phyloP scores from a whole-genome alignment of 2,329 filamentous ascomycete genomes.

The Cyphellophora europaea region DNA sequence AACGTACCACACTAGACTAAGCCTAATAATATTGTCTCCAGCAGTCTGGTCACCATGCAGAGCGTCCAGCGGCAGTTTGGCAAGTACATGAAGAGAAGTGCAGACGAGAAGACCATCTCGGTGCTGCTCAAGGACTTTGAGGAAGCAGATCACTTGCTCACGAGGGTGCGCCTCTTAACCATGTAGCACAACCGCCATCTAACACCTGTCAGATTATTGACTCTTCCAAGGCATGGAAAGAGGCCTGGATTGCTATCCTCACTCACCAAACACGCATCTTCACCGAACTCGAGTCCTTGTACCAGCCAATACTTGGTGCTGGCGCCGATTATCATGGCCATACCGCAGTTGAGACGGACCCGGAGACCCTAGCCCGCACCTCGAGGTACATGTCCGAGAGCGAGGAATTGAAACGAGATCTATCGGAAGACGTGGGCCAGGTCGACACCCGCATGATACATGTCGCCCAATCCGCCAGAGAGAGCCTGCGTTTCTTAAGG shows the following conservation, averaged over 20 bases:
- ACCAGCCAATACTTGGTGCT: slow-evolving; percentile 65
- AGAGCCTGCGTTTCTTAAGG: slow-evolving; percentile 60
- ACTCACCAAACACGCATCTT: slow-evolving; percentile 58
- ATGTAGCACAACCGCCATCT: slow-evolving; percentile 1
- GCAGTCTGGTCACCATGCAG: slow-evolving; percentile 45
- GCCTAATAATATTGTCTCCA: no score
- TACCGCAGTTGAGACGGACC: slow-evolving; percentile 51
- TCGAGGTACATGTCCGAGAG: slow-evolving; percentile 58
- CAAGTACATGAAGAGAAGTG: slow-evolving; percentile 59
- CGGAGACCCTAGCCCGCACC: slow-evolving; percentile 54
- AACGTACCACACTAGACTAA: no score
- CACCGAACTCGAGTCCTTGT: slow-evolving; percentile 61
- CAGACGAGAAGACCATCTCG: slow-evolving; percentile 68
- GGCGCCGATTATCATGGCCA: slow-evolving; percentile 48
- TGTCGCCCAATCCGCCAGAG: slow-evolving; percentile 60
- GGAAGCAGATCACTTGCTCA: slow-evolving; percentile 65
- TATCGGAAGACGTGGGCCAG: slow-evolving; percentile 59
- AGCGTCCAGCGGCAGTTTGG: slow-evolving; percentile 67
- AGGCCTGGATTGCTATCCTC: slow-evolving; percentile 67
- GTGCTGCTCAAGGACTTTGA: slow-evolving; percentile 70
- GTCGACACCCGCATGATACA: slow-evolving; percentile 63
- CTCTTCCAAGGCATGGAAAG: slow-evolving; percentile 65
- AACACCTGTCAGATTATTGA: slow-evolving; percentile 55
- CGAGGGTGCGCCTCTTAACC: slow-evolving; percentile 44
- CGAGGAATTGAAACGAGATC: slow-evolving; percentile 59